These are phyloP conservation scores for Melanopsichium pennsylvanicum DNA, from an alignment of 1,284 basidiomycete species.

Conservation along the genomic window DNA sequence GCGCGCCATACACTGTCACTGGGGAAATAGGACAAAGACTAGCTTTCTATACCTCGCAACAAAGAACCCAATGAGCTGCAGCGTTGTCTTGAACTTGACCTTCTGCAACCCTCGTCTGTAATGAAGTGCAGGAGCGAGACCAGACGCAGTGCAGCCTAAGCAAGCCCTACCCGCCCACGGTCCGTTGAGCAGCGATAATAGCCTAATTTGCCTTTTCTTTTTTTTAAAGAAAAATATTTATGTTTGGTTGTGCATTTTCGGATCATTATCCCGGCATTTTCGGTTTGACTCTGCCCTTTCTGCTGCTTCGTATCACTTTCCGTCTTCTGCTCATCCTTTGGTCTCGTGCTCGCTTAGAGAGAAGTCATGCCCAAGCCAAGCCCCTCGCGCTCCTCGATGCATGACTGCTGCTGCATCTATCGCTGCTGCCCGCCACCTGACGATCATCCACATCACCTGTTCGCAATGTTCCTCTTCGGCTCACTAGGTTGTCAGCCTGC, in stretches of 20 bases:
- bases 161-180: conserved; percentile 9
- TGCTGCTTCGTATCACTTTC: background rate
- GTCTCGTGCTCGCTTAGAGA: conserved; percentile 1
- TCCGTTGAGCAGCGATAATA: too few relatives aligned
- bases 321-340: background rate
- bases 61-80: background rate
- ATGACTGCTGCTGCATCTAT: conserved; percentile 8
- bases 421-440: background rate
- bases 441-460: background rate
- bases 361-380: conserved; percentile 21
- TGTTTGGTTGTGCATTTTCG: too few relatives aligned
- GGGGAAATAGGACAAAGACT: background rate
- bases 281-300: background rate
- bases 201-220: background rate
- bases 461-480: too few relatives aligned
- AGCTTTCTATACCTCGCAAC: background rate
- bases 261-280: too few relatives aligned
- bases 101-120: conserved; percentile 7
- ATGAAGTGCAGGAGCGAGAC: conserved; percentile 7
- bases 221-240: too few relatives aligned
- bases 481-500: conserved; percentile 15
- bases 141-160: conserved; percentile 10
- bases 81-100: background rate
- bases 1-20: background rate
- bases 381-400: conserved; percentile 32